phyloP scores from a whole-genome alignment of 176 grass and related monocot genomes.

The Raddia distichophylla region DNA sequence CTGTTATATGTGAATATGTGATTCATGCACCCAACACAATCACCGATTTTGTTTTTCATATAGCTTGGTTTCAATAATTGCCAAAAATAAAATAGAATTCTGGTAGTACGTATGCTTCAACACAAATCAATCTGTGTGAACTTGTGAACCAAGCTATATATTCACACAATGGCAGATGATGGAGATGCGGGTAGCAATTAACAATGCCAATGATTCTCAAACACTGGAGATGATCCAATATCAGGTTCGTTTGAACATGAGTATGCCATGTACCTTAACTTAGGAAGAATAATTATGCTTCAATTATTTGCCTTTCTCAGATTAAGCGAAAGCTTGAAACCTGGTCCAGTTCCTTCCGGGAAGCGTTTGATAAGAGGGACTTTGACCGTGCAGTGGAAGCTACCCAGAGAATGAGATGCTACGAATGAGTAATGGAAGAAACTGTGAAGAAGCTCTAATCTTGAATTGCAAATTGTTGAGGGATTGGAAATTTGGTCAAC shows the following conservation, averaged over 20 bases:
- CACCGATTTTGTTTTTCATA: not conserved
- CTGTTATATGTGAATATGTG: not conserved
- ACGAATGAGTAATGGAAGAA: slow-evolving; percentile 78
- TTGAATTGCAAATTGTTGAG: not conserved
- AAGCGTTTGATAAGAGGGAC: slow-evolving; percentile 61
- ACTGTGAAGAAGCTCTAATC: slow-evolving; percentile 78
- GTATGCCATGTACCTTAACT: too few relatives aligned
- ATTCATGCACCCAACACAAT: not conserved
- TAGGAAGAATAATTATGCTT: not conserved
- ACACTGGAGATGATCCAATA: slow-evolving; percentile 65
- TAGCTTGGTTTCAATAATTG: slow-evolving; percentile 8
- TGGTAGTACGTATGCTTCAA: not conserved
- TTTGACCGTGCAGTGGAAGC: slow-evolving; percentile 60
- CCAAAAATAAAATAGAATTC: not conserved
- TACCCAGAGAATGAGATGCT: slow-evolving; percentile 89
- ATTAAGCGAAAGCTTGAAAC: slow-evolving; percentile 60
- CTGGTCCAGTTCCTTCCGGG: slow-evolving; percentile 60
- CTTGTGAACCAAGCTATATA: not conserved
- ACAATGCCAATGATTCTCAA: slow-evolving; percentile 61
- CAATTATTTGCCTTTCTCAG: slow-evolving; percentile 39
- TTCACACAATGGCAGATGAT: slow-evolving; percentile 62
- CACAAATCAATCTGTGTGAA: not conserved
- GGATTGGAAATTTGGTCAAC: not conserved
- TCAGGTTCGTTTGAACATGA: slow-evolving; percentile 73
- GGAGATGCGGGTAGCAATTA: slow-evolving; percentile 85